Base-by-base conservation (phyloP, 2,329 filamentous ascomycete genomes). In the Samsoniella hepiali region DNA sequence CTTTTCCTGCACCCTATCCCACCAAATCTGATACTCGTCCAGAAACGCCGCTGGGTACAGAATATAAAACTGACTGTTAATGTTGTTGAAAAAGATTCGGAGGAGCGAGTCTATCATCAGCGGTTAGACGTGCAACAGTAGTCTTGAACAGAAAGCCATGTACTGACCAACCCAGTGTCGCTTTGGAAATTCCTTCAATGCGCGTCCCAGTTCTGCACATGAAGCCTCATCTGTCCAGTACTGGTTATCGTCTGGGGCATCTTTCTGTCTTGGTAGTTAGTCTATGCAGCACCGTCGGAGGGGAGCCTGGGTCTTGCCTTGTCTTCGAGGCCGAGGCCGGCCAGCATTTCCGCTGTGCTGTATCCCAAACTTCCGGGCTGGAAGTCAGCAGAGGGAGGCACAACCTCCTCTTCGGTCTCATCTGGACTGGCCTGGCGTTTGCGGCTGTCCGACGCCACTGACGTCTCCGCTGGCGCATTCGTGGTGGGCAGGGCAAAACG, bases 11-110 rank as follows among this genome's bases (percentile, higher is more conserved):
- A 73, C 69, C 27, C 67, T 65, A n/a, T 63, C 58, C 73, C 75
- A 78, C 76, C 76, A 78, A 13, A 65, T 62, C 44, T 71, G 68
- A 47, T 78, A 77, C 32, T 77, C 73, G 36, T 73, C 70, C 15
- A 76, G 49, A 34, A 78, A 77, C 4, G 69, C 68, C 0, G 71
- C 66, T 1, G 76, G 74, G 58, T 78, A 76, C 38, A 77, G 65
- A 54, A 77, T 73, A 64, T 77, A 77, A 68, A 75, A 75, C 63
- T 77, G 75, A 53, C 70, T 77, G 65, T 78, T 78, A 64, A 74
- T 72, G 53, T 72, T 69, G 58, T 70, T 68, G n/a, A 78, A 67
- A 54, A 77, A 78, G 65, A 76, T 75, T 42, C 77, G 72, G 27
- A 78, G 70, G 11, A 78, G 69, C 15, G 67, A 68, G 63, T 77